These are phyloP conservation scores for Cryptococcus sp. DNA, from an alignment of 1,284 basidiomycete genomes.

Conservation along the genomic window DNA sequence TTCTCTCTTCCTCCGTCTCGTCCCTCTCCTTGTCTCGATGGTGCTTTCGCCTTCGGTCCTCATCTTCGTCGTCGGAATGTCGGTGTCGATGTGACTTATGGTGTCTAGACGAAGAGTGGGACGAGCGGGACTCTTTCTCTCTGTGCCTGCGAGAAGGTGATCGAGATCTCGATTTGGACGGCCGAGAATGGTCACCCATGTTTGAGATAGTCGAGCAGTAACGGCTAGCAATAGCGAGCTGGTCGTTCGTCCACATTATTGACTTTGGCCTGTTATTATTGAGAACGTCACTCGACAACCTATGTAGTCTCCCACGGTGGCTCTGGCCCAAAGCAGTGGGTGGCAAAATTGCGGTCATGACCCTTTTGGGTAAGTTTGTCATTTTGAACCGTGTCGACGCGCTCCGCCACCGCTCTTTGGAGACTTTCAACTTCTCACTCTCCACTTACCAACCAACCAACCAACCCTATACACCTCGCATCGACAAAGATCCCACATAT, in stretches of 20 bases:
- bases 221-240: not conserved
- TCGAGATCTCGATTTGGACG: slow-evolving; percentile 9
- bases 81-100: slow-evolving; percentile 8
- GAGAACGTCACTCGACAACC: too few species aligned
- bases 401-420: too few species aligned
- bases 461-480: not conserved
- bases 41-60: slow-evolving; percentile 14
- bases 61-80: slow-evolving; percentile 10
- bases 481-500: not conserved
- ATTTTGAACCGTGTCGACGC: not conserved
- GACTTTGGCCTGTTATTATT: too few species aligned
- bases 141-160: slow-evolving; percentile 15
- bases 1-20: slow-evolving; percentile 41
- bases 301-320: not conserved
- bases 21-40: slow-evolving; percentile 45
- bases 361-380: not conserved
- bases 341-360: too few species aligned
- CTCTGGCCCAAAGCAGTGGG: not conserved
- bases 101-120: slow-evolving; percentile 11
- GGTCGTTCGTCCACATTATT: not conserved
- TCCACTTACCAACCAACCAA: not conserved
- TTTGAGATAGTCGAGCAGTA: not conserved
- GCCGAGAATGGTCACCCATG: slow-evolving; percentile 1
- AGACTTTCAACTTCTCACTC: not conserved
- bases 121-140: slow-evolving; percentile 14